These are phyloP conservation scores for Neonectria faginata DNA, from an alignment of 2,329 filamentous ascomycete species.

Conservation along the genomic window DNA sequence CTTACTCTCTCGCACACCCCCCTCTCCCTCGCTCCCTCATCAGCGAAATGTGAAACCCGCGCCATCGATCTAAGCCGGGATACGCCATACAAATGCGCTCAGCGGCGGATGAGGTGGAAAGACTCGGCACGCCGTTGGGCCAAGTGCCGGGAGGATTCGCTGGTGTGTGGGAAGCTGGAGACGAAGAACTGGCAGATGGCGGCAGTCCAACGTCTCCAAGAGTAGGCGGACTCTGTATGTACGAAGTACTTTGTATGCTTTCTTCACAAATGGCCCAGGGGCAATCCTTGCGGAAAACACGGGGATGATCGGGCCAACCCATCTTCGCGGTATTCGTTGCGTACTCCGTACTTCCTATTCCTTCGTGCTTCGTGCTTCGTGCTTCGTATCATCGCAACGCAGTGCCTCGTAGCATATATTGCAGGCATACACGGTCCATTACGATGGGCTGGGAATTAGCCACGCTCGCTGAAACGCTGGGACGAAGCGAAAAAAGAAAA, in stretches of 20 bases:
- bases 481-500: not conserved
- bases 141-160: constrained; percentile 31
- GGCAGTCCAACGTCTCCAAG: not conserved
- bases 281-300: constrained; percentile 8
- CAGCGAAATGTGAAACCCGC: constrained; percentile 33
- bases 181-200: not conserved
- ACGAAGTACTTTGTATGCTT: not conserved
- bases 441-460: constrained; percentile 22
- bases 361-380: not conserved
- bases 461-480: constrained; percentile 18
- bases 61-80: constrained; percentile 36
- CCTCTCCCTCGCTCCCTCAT: constrained; percentile 12
- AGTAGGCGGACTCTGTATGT: too few species aligned
- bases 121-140: constrained; percentile 33
- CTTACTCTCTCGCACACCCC: constrained; percentile 11
- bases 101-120: constrained; percentile 18
- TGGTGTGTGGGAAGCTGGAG: not conserved
- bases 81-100: constrained; percentile 32
- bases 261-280: constrained; percentile 2
- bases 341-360: not conserved
- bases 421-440: constrained; percentile 5
- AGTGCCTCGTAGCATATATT: constrained; percentile 5
- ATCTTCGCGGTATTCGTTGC: not conserved
- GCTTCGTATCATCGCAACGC: constrained; percentile 7
- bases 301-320: not conserved